Percentiles rank a stretch among this genome's conserved stretches.
These are phyloP conservation scores for Meredithiella fracta DNA, from an alignment of 2,329 filamentous ascomycete genomes.

Conservation along the genomic window DNA sequence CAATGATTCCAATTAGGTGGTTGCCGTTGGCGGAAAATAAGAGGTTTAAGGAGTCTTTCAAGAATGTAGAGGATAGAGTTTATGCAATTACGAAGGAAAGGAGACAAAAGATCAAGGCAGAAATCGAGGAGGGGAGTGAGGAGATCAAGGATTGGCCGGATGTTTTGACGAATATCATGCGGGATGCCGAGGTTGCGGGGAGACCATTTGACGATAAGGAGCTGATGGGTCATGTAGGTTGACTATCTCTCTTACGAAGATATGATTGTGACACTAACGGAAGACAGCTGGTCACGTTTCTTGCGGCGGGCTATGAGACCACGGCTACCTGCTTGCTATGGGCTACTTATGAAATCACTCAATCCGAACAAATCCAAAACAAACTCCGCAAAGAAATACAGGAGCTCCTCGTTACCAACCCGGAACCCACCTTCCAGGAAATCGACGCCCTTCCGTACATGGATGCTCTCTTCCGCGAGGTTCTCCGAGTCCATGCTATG, in stretches of 20 bases:
- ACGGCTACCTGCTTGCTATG: slow-evolving; percentile 27
- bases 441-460: slow-evolving; percentile 23
- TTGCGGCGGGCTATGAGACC: slow-evolving; percentile 30
- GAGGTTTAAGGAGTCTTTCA: slow-evolving; percentile 21
- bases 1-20: slow-evolving; percentile 23
- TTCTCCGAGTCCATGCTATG: slow-evolving; percentile 26
- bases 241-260: neutral
- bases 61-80: slow-evolving; percentile 19
- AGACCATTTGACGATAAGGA: slow-evolving; percentile 18
- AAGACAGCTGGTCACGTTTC: slow-evolving; percentile 28
- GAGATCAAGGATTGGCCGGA: slow-evolving; percentile 16
- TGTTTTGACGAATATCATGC: slow-evolving; percentile 22
- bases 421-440: slow-evolving; percentile 15
- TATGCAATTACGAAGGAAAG: slow-evolving; percentile 16
- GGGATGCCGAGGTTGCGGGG: slow-evolving; percentile 18
- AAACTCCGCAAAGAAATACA: slow-evolving; percentile 25
- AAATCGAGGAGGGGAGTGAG: slow-evolving; percentile 6
- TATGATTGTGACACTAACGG: slow-evolving; percentile 18
- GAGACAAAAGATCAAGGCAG: slow-evolving; percentile 8
- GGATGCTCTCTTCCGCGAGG: slow-evolving; percentile 29
- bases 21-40: slow-evolving; percentile 24
- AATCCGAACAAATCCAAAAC: slow-evolving; percentile 23
- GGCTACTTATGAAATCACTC: slow-evolving; percentile 25
- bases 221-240: slow-evolving; percentile 15
- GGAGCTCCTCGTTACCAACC: slow-evolving; percentile 13